A percentile compares a stretch with the other conserved stretches of the same genome.
Evolutionary conservation across 768 basidiomycete species (phyloP).

Genomic region (Phaffia australis): DNA sequence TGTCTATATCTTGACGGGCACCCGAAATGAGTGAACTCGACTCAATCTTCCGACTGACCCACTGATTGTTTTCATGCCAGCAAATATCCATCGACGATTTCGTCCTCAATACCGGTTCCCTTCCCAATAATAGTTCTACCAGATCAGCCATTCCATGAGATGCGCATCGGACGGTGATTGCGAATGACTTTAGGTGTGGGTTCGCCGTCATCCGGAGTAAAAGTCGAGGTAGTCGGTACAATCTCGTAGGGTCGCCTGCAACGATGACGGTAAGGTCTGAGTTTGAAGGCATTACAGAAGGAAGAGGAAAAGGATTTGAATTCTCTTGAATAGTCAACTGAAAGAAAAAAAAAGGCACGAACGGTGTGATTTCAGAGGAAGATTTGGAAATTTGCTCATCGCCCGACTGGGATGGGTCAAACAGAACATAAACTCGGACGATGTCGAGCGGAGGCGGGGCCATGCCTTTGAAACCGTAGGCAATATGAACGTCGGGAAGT

Average conservation of each 20-base stretch:
- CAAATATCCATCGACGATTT: no score
- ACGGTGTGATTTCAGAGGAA: conserved; percentile 22
- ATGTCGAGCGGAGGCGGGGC: conserved; percentile 14
- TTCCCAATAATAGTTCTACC: no score
- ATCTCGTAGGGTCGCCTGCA: conserved; percentile 12
- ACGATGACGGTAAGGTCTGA: conserved; percentile 20
- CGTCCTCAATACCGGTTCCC: no score
- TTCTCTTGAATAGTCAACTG: no score
- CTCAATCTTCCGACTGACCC: no score
- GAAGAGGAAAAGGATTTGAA: neutral
- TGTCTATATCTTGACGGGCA: no score
- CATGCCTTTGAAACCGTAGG: conserved; percentile 1
- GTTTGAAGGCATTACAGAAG: no score
- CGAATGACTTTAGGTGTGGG: conserved; percentile 1
- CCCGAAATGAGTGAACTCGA: no score
- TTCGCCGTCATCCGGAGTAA: conserved; percentile 8
- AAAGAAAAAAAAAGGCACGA: neutral
- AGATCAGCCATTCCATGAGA: no score
- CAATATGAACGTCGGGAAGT: conserved; percentile 13
- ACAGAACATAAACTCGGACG: conserved; percentile 21
- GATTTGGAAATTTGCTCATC: neutral
- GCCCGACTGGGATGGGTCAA: conserved; percentile 9
- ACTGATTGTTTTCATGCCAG: no score
- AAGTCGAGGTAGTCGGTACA: conserved; percentile 8
- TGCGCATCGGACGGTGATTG: conserved; percentile 4